Base-by-base conservation (phyloP, 352 stramenopile species). In the Phytophthora constricta region DNA sequence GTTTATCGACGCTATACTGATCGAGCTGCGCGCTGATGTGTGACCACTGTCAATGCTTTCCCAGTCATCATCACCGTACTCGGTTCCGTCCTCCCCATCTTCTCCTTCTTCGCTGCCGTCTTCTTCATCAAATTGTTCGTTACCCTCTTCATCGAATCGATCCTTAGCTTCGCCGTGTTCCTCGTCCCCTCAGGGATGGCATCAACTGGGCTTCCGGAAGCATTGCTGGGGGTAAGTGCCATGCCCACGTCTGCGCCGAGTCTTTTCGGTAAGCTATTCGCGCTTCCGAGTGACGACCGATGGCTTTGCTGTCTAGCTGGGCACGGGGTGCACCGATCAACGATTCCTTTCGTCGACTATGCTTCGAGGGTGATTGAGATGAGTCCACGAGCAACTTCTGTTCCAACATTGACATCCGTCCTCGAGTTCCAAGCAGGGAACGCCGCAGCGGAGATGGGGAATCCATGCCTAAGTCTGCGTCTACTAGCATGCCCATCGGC, bases 191-290 rank as follows among this genome's bases (percentile, higher is more conserved):
- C 59, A 19, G 61, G 49, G 19, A 71, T 71, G 1, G 51, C 65
- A 19, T 74, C 62, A 20, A 70, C 56, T 2, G 50, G 51, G n/a
- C 34, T 65, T 34, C 58, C 39, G 42, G 52, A 41, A 39, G 51
- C 55, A 9, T 62, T 9, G 3, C 41, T 50, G 46, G 60, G 22
- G 68, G 25, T 42, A 57, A 34, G 43, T 77, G 48, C 82, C 82
- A 90, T 10, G 68, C 68, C 82, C 82, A 90, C 20, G 82, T 90
- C 50, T 87, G 78, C 3, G 82, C 73, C 4, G 82, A 82, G 33
- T 74, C 54, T 9, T 73, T 69, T 14, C 82, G 75, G 58, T 82
- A 72, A 14, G 80, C 76, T 48, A 89, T 77, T 4, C 82, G 78
- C 11, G 78, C 72, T 54, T 84, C 80, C 0, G 82, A 89, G 50